phyloP scores from a whole-genome alignment of 2,329 filamentous ascomycete genomes.

The Exophiala sp. region DNA sequence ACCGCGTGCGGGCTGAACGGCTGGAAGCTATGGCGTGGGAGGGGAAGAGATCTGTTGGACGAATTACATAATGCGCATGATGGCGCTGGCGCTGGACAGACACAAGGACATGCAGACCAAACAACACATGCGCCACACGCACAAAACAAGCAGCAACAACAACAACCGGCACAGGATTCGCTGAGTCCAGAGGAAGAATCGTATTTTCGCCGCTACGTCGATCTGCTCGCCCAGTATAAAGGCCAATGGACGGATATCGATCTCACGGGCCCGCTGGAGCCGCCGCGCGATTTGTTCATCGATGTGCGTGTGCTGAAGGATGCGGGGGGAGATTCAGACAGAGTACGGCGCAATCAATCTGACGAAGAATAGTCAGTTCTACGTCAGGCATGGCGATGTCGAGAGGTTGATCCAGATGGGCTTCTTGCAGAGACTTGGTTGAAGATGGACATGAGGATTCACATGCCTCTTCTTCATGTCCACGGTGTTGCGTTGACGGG shows the following conservation, averaged over 20 bases:
- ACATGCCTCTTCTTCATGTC: too few relatives aligned
- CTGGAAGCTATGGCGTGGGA: conserved; percentile 92
- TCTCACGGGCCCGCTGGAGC: conserved; percentile 85
- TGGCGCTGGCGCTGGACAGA: too few relatives aligned
- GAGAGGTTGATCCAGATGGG: conserved; percentile 90
- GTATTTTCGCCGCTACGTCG: conserved; percentile 85
- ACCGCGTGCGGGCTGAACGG: conserved; percentile 82
- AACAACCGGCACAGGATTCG: conserved; percentile 56
- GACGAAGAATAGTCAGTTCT: conserved; percentile 97
- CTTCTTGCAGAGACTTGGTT: conserved; percentile 85
- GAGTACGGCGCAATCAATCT: conserved; percentile 96
- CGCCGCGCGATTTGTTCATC: conserved; percentile 92
- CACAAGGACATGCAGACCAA: not conserved
- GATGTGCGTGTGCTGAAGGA: conserved; percentile 94
- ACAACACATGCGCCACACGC: too few relatives aligned
- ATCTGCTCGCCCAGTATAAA: conserved; percentile 91
- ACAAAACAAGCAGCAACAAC: conserved; percentile 44
- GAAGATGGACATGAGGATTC: conserved; percentile 36
- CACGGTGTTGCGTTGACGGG: too few relatives aligned
- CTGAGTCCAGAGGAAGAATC: conserved; percentile 95
- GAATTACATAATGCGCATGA: conserved; percentile 5
- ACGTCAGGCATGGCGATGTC: conserved; percentile 90
- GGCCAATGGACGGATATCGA: conserved; percentile 98
- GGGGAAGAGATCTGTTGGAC: conserved; percentile 63
- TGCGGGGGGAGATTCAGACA: conserved; percentile 95